phyloP scores from a whole-genome alignment of 495 filamentous ascomycete genomes.

The Penicillium herquei region DNA sequence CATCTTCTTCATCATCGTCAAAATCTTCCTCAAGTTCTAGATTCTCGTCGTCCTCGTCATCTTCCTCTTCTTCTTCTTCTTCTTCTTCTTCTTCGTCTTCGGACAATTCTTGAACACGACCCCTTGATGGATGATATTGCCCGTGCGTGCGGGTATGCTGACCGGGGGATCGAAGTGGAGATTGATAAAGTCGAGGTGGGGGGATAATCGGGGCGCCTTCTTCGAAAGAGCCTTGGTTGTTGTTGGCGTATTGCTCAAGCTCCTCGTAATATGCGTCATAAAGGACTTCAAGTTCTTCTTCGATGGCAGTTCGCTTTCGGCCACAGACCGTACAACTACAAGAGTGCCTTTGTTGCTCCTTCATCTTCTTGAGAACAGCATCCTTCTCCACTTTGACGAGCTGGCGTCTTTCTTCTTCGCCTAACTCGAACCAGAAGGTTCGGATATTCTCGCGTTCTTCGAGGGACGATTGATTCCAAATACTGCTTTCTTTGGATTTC shows the following conservation, averaged over 20 bases:
- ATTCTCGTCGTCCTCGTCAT: conserved; percentile 48
- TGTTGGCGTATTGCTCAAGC: conserved; percentile 93
- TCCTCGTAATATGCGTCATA: conserved; percentile 99
- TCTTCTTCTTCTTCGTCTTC: conserved; percentile 74
- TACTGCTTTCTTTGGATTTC: conserved; percentile 63
- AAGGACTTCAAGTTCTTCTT: conserved; percentile 97
- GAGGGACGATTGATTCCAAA: conserved; percentile 93
- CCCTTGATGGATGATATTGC: conserved; percentile 50
- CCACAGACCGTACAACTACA: conserved; percentile 98
- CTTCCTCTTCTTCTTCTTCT: conserved; percentile 53
- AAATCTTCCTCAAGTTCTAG: conserved; percentile 55
- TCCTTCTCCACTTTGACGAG: conserved; percentile 98
- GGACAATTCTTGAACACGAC: conserved; percentile 60
- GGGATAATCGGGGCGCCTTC: conserved; percentile 63
- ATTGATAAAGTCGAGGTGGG: conserved; percentile 56
- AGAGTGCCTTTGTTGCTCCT: conserved; percentile 99
- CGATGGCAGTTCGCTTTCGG: conserved; percentile 93
- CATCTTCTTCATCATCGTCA: conserved; percentile 51
- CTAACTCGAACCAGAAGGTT: conserved; percentile 96
- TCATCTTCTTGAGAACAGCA: conserved; percentile 98
- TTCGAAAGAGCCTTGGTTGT: conserved; percentile 66
- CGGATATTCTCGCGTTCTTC: conserved; percentile 97
- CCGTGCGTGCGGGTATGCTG: conserved; percentile 44
- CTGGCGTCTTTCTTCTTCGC: conserved; percentile 88
- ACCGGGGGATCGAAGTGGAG: conserved; percentile 38